Evolutionary conservation across 75 land plant genomes (phyloP).

Genomic region (Cryptomeria japonica): DNA sequence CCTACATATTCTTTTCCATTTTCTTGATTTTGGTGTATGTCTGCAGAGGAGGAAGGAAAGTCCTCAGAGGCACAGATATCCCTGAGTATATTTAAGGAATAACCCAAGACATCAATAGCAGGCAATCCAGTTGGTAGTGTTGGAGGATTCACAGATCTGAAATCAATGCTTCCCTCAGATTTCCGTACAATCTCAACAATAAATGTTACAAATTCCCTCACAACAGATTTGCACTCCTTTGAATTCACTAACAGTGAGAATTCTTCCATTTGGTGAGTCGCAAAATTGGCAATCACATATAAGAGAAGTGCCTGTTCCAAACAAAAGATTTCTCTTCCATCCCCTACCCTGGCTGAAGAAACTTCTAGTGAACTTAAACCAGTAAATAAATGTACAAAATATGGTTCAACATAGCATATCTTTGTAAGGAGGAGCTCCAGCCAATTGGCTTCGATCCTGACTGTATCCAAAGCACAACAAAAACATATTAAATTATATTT

Average conservation of each 20-base stretch:
- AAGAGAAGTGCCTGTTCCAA: conserved; percentile 47
- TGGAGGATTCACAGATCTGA: conserved; percentile 9
- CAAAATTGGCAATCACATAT: conserved; percentile 25
- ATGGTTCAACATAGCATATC: conserved; percentile 35
- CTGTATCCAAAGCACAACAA: conserved; percentile 19
- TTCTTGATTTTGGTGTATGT: not conserved
- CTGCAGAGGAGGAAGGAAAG: not conserved
- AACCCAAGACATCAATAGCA: conserved; percentile 66
- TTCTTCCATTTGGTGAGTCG: conserved; percentile 35
- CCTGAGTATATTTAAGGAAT: conserved; percentile 59
- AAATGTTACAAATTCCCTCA: conserved; percentile 29
- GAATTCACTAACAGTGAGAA: conserved; percentile 2
- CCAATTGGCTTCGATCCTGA: conserved; percentile 52
- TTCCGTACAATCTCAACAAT: conserved; percentile 29
- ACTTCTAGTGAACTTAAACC: conserved; percentile 13
- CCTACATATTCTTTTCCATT: conserved; percentile 9
- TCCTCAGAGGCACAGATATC: conserved; percentile 53
- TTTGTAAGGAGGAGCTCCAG: conserved; percentile 49
- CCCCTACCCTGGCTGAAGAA: not conserved
- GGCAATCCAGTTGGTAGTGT: conserved; percentile 40
- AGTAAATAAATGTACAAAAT: conserved; percentile 30
- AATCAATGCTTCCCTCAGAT: conserved; percentile 26
- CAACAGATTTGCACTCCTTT: conserved; percentile 16
- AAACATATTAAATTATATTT: not conserved
- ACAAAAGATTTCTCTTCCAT: conserved; percentile 8